These are phyloP conservation scores for Tulasnella sp. DNA, from an alignment of 768 basidiomycete species.

Conservation along the genomic window DNA sequence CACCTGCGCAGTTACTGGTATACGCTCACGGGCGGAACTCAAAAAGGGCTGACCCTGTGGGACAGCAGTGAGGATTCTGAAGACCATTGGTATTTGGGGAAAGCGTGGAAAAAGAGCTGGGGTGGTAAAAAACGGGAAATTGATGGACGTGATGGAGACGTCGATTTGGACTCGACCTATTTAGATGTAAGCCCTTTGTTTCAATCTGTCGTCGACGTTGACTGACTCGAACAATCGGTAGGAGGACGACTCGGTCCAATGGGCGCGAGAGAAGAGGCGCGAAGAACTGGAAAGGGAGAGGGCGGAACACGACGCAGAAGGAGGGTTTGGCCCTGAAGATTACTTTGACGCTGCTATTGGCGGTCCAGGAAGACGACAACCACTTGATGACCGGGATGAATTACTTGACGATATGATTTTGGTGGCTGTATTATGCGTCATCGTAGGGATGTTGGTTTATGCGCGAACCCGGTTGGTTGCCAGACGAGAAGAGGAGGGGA, in stretches of 20 bases:
- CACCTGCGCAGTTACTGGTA: conserved; percentile 78
- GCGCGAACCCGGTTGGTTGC: conserved; percentile 13
- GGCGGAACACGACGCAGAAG: conserved; percentile 16
- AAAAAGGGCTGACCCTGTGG: conserved; percentile 58
- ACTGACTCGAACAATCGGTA: conserved; percentile 6
- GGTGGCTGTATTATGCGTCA: conserved; percentile 6
- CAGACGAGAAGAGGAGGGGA: conserved; percentile 5
- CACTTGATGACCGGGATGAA: conserved; percentile 11
- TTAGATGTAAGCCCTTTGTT: conserved; percentile 44
- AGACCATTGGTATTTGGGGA: conserved; percentile 69
- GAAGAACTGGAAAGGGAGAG: conserved; percentile 22
- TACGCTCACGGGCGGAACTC: conserved; percentile 50
- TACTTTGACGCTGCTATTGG: conserved; percentile 13
- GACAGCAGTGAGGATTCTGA: conserved; percentile 37
- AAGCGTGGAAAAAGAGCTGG: conserved; percentile 42
- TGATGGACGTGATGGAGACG: conserved; percentile 13
- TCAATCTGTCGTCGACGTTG: background rate
- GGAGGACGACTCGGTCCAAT: conserved; percentile 34
- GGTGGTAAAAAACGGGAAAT: conserved; percentile 9
- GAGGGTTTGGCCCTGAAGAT: conserved; percentile 14
- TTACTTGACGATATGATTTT: conserved; percentile 14
- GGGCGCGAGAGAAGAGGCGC: conserved; percentile 33
- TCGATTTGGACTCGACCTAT: conserved; percentile 33
- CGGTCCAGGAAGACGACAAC: conserved; percentile 11
- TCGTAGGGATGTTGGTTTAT: conserved; percentile 6